Evolutionary conservation across 2,329 filamentous ascomycete species (phyloP).

Genomic region (Claviceps sp.): DNA sequence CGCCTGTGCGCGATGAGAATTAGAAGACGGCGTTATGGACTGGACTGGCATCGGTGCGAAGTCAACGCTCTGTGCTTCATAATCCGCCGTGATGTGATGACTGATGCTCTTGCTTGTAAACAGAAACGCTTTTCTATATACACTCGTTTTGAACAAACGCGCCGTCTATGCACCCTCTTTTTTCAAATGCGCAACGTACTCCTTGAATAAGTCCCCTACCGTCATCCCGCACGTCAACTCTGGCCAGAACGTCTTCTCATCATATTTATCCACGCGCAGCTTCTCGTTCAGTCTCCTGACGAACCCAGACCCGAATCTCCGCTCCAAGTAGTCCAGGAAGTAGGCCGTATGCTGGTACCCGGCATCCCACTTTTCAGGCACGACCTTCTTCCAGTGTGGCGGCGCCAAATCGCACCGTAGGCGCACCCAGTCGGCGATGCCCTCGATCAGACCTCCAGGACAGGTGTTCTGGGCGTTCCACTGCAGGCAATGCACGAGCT

Average conservation of each 20-base stretch:
- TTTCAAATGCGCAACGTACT: constrained; percentile 40
- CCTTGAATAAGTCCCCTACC: constrained; percentile 58
- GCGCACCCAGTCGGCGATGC: constrained; percentile 86
- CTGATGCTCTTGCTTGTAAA: no score
- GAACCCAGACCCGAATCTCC: constrained; percentile 43
- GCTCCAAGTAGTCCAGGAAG: constrained; percentile 78
- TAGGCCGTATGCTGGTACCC: constrained; percentile 88
- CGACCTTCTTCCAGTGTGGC: constrained; percentile 65
- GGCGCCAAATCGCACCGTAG: constrained; percentile 59
- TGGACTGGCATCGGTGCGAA: no score
- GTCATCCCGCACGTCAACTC: constrained; percentile 46
- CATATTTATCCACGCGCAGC: constrained; percentile 49
- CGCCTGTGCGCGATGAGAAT: no score
- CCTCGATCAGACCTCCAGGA: constrained; percentile 73
- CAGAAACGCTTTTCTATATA: no score
- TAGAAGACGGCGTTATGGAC: no score
- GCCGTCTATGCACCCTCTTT: no score
- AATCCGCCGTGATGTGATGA: no score
- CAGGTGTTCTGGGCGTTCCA: constrained; percentile 50
- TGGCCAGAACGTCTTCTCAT: constrained; percentile 53
- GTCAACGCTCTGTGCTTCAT: no score
- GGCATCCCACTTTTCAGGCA: constrained; percentile 58
- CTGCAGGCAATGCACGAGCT: constrained; percentile 92
- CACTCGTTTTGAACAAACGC: no score
- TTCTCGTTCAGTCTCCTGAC: constrained; percentile 54